Percentiles rank a stretch among this genome's conserved stretches.
phyloP scores from a whole-genome alignment of 257 asterid species.

The Penstemon davidsonii region DNA sequence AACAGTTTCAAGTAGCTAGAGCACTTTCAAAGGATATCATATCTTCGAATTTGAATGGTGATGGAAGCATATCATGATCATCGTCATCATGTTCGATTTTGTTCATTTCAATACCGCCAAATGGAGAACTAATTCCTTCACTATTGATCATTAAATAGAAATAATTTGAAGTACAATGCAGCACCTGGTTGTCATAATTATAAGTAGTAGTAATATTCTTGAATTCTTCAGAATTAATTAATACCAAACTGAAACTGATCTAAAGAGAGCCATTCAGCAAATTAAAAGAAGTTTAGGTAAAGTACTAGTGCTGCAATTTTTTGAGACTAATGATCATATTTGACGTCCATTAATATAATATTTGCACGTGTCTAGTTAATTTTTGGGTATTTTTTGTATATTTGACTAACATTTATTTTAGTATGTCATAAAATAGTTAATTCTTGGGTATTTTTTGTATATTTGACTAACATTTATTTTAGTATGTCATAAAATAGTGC shows the following conservation, averaged over 20 bases:
- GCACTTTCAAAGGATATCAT: constrained; percentile 34
- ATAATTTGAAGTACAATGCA: constrained; percentile 26
- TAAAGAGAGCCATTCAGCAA: constrained; percentile 72
- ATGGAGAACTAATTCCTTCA: constrained; percentile 29
- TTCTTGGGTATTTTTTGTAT: constrained; percentile 7
- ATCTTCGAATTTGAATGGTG: constrained; percentile 48
- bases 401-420: constrained; percentile 25
- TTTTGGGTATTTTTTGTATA: too few relatives aligned
- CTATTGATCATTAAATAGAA: constrained; percentile 14
- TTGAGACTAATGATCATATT: constrained; percentile 27
- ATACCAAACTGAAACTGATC: constrained; percentile 42
- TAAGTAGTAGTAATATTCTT: neutral
- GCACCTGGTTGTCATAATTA: too few relatives aligned
- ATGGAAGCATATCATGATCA: constrained; percentile 28
- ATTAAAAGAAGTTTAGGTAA: constrained; percentile 56
- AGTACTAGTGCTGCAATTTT: constrained; percentile 17
- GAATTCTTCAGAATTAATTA: constrained; percentile 11
- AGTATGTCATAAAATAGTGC: too few relatives aligned
- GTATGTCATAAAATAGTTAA: neutral
- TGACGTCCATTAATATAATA: constrained; percentile 26
- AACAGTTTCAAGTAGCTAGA: constrained; percentile 28
- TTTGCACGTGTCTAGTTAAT: too few relatives aligned
- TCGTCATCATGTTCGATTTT: constrained; percentile 24
- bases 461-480: too few relatives aligned
- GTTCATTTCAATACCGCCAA: too few relatives aligned